Evolutionary conservation across 164 flowering plant genomes (phyloP).

Genomic region (Chloranthus sessilifolius): DNA sequence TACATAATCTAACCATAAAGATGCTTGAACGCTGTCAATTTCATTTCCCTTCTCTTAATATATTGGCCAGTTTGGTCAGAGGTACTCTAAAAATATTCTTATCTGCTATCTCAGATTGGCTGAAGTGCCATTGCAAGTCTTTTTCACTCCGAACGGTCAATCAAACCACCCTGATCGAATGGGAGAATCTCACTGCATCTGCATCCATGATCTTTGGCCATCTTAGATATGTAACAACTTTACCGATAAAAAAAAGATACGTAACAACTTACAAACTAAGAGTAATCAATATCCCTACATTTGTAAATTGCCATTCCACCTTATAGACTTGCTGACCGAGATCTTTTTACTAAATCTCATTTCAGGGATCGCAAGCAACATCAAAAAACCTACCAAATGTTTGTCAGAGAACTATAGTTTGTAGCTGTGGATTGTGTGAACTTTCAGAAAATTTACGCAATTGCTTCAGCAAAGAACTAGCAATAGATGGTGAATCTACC

Average conservation of each 20-base stretch:
- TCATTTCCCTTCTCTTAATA: no score
- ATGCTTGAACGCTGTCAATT: no score
- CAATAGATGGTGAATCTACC: conserved; percentile 6
- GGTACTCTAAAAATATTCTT: no score
- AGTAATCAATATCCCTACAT: background rate
- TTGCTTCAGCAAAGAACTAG: conserved; percentile 3
- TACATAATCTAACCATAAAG: no score
- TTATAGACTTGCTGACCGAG: conserved; percentile 1
- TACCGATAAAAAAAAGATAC: background rate
- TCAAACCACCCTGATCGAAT: no score
- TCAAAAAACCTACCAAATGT: background rate
- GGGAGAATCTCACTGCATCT: no score
- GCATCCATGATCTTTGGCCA: no score
- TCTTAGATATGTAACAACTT: background rate
- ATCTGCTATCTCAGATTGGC: no score
- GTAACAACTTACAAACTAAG: background rate
- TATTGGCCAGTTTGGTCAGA: no score
- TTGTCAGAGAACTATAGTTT: conserved; percentile 7
- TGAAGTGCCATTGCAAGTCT: no score
- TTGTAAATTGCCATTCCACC: background rate
- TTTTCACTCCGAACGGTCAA: no score
- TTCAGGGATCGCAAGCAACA: conserved; percentile 10
- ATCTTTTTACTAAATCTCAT: background rate
- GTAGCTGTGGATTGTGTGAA: conserved; percentile 19
- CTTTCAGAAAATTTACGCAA: background rate